These are phyloP conservation scores for Streptanthus diversifolius DNA, from an alignment of 345 rosid species.

Conservation along the genomic window DNA sequence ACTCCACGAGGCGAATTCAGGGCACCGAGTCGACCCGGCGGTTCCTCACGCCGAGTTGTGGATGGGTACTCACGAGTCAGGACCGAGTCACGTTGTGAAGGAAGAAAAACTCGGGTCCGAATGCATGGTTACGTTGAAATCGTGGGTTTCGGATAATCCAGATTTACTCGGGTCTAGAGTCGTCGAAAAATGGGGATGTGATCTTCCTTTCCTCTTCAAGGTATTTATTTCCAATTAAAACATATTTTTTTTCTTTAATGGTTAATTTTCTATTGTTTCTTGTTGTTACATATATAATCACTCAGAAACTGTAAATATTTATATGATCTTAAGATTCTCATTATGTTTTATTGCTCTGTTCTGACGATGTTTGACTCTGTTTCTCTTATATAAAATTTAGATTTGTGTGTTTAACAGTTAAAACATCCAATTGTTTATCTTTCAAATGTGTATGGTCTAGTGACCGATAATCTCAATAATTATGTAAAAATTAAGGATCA, in stretches of 20 bases:
- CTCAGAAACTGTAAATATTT: background rate
- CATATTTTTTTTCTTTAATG: background rate
- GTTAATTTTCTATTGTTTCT: background rate
- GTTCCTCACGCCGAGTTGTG: slow-evolving; percentile 68
- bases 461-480: too few relatives aligned
- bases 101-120: slow-evolving; percentile 31
- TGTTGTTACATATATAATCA: background rate
- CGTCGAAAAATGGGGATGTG: slow-evolving; percentile 72
- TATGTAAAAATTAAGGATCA: too few relatives aligned
- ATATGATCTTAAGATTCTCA: background rate
- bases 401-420: background rate
- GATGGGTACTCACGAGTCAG: slow-evolving; percentile 82
- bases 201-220: slow-evolving; percentile 98
- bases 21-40: slow-evolving; percentile 30
- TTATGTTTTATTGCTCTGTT: background rate
- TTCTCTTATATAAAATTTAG: background rate
- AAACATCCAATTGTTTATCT: too few relatives aligned
- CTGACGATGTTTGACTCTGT: slow-evolving; percentile 5
- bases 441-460: too few relatives aligned
- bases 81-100: slow-evolving; percentile 57
- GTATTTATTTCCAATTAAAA: slow-evolving; percentile 28
- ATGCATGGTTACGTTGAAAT: slow-evolving; percentile 44
- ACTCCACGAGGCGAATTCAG: slow-evolving; percentile 60
- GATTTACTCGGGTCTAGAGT: slow-evolving; percentile 65
- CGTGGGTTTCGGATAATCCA: slow-evolving; percentile 68